Conservation (phyloP, 371 early-diverging fungal species). For the Lichtheimia ornata region DNA sequence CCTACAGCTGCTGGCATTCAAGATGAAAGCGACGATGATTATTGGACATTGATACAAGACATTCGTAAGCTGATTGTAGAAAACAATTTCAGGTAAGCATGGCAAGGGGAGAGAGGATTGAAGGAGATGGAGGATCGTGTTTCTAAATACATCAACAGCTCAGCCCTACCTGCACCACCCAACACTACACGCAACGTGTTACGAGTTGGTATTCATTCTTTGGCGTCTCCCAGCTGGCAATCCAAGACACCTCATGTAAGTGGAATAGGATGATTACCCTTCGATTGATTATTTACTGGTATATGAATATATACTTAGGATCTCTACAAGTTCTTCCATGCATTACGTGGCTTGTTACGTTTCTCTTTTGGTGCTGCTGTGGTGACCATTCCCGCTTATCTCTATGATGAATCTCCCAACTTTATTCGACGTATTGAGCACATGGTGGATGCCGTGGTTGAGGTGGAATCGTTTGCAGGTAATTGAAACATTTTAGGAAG, state of each 20-base stretch:
- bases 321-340: conserved; percentile 72
- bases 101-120: not conserved
- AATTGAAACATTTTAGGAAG: conserved; percentile 5
- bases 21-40: conserved; percentile 50
- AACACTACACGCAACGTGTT: conserved; percentile 61
- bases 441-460: conserved; percentile 83
- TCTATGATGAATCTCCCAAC: conserved; percentile 62
- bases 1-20: conserved; percentile 17
- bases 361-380: conserved; percentile 78
- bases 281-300: not conserved
- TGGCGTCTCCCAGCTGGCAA: conserved; percentile 81
- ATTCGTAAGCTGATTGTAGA: conserved; percentile 60
- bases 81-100: conserved; percentile 60
- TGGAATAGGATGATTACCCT: not conserved
- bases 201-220: conserved; percentile 76
- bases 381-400: conserved; percentile 80
- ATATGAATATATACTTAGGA: conserved; percentile 34
- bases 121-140: not conserved
- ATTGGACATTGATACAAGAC: conserved; percentile 55
- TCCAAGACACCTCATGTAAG: conserved; percentile 60
- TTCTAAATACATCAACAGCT: conserved; percentile 28
- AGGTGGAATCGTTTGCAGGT: conserved; percentile 93
- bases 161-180: conserved; percentile 50
- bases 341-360: conserved; percentile 75
- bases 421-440: conserved; percentile 79